These are phyloP conservation scores for Sphagnurus paluster DNA, from an alignment of 1,284 basidiomycete genomes.

Conservation along the genomic window DNA sequence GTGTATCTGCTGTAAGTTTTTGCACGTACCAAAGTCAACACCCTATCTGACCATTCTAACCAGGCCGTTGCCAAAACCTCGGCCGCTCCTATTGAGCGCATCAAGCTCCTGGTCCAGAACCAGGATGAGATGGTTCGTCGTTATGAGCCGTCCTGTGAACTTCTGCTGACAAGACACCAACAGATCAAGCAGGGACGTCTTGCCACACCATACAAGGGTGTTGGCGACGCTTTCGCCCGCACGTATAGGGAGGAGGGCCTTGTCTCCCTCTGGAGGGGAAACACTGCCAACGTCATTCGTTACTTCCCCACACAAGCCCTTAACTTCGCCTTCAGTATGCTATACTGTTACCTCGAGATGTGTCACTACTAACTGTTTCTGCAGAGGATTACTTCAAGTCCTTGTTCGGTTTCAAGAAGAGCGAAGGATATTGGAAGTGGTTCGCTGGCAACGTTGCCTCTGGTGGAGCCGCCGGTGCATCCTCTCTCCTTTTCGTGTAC, in stretches of 20 bases:
- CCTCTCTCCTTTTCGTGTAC: conserved; percentile 96
- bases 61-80: conserved; percentile 97
- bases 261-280: conserved; percentile 91
- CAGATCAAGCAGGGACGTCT: conserved; percentile 98
- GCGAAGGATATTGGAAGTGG: conserved; percentile 88
- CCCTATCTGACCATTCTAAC: conserved; percentile 15
- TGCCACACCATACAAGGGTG: conserved; percentile 89
- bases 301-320: conserved; percentile 97
- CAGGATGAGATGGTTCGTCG: conserved; percentile 86
- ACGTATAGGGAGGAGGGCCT: conserved; percentile 92
- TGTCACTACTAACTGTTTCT: conserved; percentile 13
- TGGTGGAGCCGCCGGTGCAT: conserved; percentile 96
- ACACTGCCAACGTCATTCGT: conserved; percentile 97
- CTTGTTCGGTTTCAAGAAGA: conserved; percentile 89
- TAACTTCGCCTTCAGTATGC: conserved; percentile 93
- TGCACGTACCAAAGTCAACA: conserved; percentile 6
- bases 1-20: conserved; percentile 81
- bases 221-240: conserved; percentile 85
- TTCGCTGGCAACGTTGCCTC: conserved; percentile 93
- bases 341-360: not conserved
- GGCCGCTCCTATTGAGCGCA: conserved; percentile 98
- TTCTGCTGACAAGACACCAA: conserved; percentile 31
- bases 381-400: conserved; percentile 97
- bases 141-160: not conserved
- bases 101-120: conserved; percentile 98